Evolutionary conservation across 2,329 filamentous ascomycete genomes (phyloP).

Genomic region (Alternaria viburni): DNA sequence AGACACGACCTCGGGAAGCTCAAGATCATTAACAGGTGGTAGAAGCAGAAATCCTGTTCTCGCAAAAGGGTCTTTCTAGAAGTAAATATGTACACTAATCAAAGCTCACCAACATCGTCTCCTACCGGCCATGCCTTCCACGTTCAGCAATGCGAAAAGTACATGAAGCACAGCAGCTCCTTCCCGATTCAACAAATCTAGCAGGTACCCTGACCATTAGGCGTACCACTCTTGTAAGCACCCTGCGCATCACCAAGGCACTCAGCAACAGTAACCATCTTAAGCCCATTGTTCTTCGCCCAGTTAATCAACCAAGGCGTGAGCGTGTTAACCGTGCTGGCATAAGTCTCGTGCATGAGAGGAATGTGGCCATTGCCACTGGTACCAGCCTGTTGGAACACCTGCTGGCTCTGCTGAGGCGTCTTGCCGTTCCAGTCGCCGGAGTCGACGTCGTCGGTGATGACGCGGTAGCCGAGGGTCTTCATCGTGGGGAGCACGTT

Average conservation of each 20-base stretch:
- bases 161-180: not conserved
- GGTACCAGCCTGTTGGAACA: constrained; percentile 40
- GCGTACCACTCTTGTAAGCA: constrained; percentile 36
- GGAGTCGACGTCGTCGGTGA: constrained; percentile 42
- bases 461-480: constrained; percentile 45
- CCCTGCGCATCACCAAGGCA: constrained; percentile 40
- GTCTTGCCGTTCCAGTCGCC: constrained; percentile 46
- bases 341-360: constrained; percentile 46
- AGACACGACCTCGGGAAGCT: too few relatives aligned
- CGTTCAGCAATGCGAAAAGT: not conserved
- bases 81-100: not conserved
- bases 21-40: not conserved
- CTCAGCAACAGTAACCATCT: constrained; percentile 45
- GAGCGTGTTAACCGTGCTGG: constrained; percentile 40
- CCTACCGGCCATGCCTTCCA: not conserved
- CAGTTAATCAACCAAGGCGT: constrained; percentile 47
- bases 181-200: constrained; percentile 1
- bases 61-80: not conserved
- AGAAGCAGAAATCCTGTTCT: not conserved
- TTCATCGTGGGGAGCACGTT: constrained; percentile 42
- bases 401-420: constrained; percentile 40
- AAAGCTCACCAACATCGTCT: not conserved
- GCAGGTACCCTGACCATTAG: constrained; percentile 26
- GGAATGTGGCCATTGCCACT: constrained; percentile 46
- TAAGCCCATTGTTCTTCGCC: constrained; percentile 45